Conservation (phyloP, 352 stramenopile genomes). For the Globisporangium nagaii region DNA sequence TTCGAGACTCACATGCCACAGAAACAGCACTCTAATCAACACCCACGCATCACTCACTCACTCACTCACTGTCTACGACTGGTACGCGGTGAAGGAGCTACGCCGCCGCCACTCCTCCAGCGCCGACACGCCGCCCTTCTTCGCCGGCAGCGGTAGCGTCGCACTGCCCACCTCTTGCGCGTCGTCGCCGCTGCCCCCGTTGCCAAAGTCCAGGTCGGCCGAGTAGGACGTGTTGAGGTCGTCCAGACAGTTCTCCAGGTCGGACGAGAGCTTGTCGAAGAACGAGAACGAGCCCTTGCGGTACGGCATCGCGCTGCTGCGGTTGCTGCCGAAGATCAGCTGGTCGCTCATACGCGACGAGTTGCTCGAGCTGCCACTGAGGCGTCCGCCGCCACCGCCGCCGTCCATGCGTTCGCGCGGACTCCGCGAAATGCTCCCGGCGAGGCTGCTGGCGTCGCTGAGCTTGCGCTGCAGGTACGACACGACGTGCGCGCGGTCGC, state of each 20-base stretch:
- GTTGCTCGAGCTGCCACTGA: slow-evolving; percentile 70
- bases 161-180: slow-evolving; percentile 3
- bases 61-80: not conserved
- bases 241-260: slow-evolving; percentile 53
- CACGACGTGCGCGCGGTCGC: slow-evolving; percentile 80
- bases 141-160: slow-evolving; percentile 10
- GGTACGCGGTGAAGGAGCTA: slow-evolving; percentile 10
- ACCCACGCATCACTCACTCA: not conserved
- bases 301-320: slow-evolving; percentile 33
- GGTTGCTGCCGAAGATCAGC: slow-evolving; percentile 25
- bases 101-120: slow-evolving; percentile 12
- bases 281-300: slow-evolving; percentile 85
- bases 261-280: slow-evolving; percentile 79
- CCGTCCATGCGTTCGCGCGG: slow-evolving; percentile 30
- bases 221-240: slow-evolving; percentile 41
- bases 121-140: not conserved
- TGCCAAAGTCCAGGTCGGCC: slow-evolving; percentile 20
- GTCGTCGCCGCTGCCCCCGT: not conserved
- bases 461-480: slow-evolving; percentile 85
- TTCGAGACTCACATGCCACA: too few species aligned
- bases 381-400: too few species aligned
- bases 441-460: slow-evolving; percentile 74
- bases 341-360: slow-evolving; percentile 49
- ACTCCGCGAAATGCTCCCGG: slow-evolving; percentile 52
- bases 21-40: not conserved